phyloP scores from a whole-genome alignment of 108 stramenopile species.

The Cafeteria roenbergensis region DNA sequence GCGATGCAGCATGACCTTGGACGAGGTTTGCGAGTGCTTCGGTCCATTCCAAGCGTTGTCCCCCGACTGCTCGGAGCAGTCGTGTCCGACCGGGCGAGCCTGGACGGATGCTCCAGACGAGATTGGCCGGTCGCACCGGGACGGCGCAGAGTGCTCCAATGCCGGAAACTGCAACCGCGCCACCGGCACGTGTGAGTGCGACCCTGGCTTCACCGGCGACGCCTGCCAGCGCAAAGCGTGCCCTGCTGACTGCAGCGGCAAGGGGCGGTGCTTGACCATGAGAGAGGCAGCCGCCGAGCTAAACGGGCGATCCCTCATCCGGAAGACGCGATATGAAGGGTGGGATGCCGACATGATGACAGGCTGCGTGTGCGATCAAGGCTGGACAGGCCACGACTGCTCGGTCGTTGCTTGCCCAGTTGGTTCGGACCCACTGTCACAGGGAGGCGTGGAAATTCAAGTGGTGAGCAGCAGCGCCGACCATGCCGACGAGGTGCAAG shows the following conservation, averaged over 20 bases:
- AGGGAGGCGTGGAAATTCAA: no score
- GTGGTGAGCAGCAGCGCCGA: no score
- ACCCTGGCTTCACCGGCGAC: constrained; percentile 56
- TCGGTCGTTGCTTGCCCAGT: background rate
- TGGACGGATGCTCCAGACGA: no score
- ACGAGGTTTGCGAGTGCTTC: no score
- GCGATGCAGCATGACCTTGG: no score
- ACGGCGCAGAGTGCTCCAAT: no score
- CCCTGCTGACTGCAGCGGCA: constrained; percentile 50
- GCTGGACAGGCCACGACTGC: background rate
- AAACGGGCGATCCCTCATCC: background rate
- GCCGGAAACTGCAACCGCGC: constrained; percentile 59
- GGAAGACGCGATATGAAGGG: background rate
- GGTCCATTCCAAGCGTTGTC: no score
- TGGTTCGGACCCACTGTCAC: background rate
- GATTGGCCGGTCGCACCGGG: no score
- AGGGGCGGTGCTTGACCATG: constrained; percentile 45
- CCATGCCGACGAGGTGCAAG: no score
- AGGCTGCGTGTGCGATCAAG: background rate
- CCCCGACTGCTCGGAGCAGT: no score
- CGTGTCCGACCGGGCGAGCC: no score
- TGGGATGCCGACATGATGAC: background rate
- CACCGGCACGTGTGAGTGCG: constrained; percentile 53
- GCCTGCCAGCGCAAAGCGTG: constrained; percentile 60
- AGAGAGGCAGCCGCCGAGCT: background rate